These are phyloP conservation scores for Phytopythium cucurbitacearum DNA, from an alignment of 352 stramenopile species.

Conservation along the genomic window DNA sequence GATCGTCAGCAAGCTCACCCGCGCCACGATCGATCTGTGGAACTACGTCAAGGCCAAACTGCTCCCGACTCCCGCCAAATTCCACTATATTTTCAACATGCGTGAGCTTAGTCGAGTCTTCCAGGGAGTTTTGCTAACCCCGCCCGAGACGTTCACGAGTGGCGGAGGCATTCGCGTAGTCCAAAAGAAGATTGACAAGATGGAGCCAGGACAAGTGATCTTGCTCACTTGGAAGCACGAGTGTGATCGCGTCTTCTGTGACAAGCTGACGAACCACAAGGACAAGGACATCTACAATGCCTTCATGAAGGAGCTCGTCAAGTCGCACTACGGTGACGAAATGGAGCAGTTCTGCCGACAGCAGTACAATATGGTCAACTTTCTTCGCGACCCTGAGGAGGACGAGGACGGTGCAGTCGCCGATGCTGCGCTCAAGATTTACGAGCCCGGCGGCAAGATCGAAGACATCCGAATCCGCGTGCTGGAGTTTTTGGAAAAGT, in stretches of 20 bases:
- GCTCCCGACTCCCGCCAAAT: constrained; percentile 96
- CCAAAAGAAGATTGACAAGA: constrained; percentile 86
- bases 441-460: constrained; percentile 93
- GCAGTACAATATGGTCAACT: constrained; percentile 96
- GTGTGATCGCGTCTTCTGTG: constrained; percentile 96
- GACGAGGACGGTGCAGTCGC: constrained; percentile 95
- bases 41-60: constrained; percentile 97
- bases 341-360: constrained; percentile 65
- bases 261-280: constrained; percentile 97
- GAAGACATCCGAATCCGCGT: constrained; percentile 91
- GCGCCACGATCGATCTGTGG: constrained; percentile 96
- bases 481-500: constrained; percentile 95
- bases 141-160: constrained; percentile 92
- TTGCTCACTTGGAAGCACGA: constrained; percentile 98
- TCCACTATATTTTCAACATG: constrained; percentile 99
- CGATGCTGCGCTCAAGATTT: constrained; percentile 95
- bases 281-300: constrained; percentile 94
- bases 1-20: constrained; percentile 92
- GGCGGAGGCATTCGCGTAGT: constrained; percentile 80
- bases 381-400: constrained; percentile 95
- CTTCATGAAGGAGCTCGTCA: constrained; percentile 91
- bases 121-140: constrained; percentile 95
- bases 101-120: constrained; percentile 97
- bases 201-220: constrained; percentile 90
- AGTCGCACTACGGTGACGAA: constrained; percentile 89